Evolutionary conservation across 306 rosid species (phyloP).

Genomic region (Cucurbita pepo): DNA sequence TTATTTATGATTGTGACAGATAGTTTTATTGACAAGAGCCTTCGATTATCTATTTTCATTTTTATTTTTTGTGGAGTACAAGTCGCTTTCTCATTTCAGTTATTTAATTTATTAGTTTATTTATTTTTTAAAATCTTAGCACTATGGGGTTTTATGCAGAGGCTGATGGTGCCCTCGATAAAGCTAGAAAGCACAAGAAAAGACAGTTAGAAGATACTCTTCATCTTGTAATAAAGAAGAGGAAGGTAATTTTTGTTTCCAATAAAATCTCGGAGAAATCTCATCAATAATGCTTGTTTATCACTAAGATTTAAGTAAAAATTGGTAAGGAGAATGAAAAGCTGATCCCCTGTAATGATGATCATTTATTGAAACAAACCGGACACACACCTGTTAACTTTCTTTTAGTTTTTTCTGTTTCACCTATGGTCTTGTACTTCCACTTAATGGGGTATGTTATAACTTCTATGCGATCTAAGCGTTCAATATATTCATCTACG

Average conservation of each 20-base stretch:
- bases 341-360: not conserved
- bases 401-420: not conserved
- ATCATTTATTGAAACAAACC: not conserved
- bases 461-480: not conserved
- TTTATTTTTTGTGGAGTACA: not conserved
- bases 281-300: not conserved
- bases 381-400: not conserved
- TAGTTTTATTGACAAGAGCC: not conserved
- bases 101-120: no score
- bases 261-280: not conserved
- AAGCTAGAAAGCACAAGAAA: slow-evolving; percentile 98
- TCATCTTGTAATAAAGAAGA: slow-evolving; percentile 76
- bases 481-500: not conserved
- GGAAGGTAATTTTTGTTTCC: slow-evolving; percentile 43
- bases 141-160: slow-evolving; percentile 29
- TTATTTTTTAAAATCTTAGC: no score
- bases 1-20: not conserved
- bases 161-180: slow-evolving; percentile 99
- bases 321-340: not conserved
- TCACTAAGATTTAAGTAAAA: not conserved
- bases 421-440: not conserved
- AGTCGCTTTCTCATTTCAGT: not conserved
- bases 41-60: not conserved
- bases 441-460: not conserved
- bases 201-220: slow-evolving; percentile 92